These are phyloP conservation scores for Phialophora verrucosa DNA, from an alignment of 2,329 filamentous ascomycete genomes.

Conservation along the genomic window DNA sequence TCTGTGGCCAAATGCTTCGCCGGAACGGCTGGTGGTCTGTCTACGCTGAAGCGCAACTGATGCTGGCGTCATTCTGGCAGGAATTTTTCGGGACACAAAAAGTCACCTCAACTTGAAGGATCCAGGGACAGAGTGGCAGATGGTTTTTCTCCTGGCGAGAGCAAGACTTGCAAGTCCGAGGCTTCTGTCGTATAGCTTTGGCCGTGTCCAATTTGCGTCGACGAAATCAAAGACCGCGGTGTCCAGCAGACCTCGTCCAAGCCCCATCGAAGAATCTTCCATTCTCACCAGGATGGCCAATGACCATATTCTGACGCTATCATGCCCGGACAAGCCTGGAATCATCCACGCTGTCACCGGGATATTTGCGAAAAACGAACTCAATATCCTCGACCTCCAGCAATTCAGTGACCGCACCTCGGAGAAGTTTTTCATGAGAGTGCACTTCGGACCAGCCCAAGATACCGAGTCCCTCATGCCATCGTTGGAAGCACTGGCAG, in stretches of 20 bases:
- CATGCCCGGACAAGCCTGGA: conserved; percentile 81
- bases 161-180: conserved; percentile 22
- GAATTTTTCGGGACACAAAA: conserved; percentile 2
- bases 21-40: not conserved
- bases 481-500: conserved; percentile 66
- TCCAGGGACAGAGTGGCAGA: conserved; percentile 7
- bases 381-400: conserved; percentile 84
- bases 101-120: not conserved
- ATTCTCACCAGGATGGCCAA: conserved; percentile 43
- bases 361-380: conserved; percentile 71
- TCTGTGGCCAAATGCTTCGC: not conserved
- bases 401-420: conserved; percentile 80
- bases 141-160: conserved; percentile 15
- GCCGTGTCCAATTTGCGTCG: not conserved
- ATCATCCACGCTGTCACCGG: conserved; percentile 85
- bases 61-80: not conserved
- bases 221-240: conserved; percentile 1
- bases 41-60: not conserved
- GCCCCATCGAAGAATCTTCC: not conserved
- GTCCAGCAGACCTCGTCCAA: not conserved
- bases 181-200: not conserved
- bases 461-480: conserved; percentile 55
- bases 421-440: conserved; percentile 84
- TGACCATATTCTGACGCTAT: conserved; percentile 78
- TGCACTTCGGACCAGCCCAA: conserved; percentile 73